Base-by-base conservation (phyloP, 2,329 filamentous ascomycete genomes). In the Akanthomyces lecanii region DNA sequence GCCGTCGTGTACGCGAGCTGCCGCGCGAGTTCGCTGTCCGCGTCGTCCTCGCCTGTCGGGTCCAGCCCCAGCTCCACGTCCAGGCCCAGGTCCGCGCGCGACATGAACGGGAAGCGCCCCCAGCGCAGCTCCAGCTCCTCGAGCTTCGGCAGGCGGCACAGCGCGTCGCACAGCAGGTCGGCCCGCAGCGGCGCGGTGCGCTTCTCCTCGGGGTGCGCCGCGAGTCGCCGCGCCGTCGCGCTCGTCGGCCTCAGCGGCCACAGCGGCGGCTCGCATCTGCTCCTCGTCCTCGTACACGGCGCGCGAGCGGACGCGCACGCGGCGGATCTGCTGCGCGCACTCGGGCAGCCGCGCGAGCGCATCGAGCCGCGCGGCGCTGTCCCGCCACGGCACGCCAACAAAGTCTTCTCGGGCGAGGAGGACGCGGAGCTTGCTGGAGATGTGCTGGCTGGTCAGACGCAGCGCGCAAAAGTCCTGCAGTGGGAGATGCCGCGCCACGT, bases 291-390 rank as follows among this genome's bases (percentile, higher is more conserved):
- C 56, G 47, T 60, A 60, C n/a, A 60, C 45, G 56, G 44, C 45
- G 45, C 56, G 47, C 16, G 56, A 60, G 33, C 33, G 7, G 21
- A 60, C 16, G 56, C 56, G 47, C 47, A 60, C 56, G 14, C 7
- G 18, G 33, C 73, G 72, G 69, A 83, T 77, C 63, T 72, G 74
- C 50, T 69, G 69, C 57, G 76, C 75, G 38, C 81, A 75, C 6
- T 75, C 76, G 45, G 76, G 73, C 65, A 80, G 74, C 59, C 70
- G 69, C 18, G 80, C 77, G 62, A 83, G 79, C 55, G 71, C 71
- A 62, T 77, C 73, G 23, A 83, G 73, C 18, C 78, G 75, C 51
- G 73, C 71, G 48, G 79, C 74, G 66, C 82, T 80, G 8, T 79
- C 73, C 59, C 76, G 75, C 76, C 78, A 81, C 57, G 75, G 75